Evolutionary conservation across 2,329 filamentous ascomycete genomes (phyloP).

Genomic region (Trichoderma sp.): DNA sequence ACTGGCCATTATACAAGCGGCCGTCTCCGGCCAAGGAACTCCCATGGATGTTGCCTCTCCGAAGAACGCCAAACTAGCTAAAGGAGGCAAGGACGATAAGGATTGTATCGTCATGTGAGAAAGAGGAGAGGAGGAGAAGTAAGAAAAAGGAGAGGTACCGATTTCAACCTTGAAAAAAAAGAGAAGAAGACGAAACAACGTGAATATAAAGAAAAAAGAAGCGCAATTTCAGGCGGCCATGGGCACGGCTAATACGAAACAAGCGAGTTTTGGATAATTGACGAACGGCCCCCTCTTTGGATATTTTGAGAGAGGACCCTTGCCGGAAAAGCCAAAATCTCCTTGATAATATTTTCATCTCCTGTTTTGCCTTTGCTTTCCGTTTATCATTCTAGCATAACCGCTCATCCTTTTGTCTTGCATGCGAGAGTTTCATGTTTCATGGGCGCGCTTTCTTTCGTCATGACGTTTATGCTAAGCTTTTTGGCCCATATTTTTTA

Average conservation of each 20-base stretch:
- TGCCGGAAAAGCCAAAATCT: constrained; percentile 3
- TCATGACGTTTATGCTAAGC: constrained; percentile 19
- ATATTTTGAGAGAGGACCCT: background rate
- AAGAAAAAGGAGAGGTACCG: background rate
- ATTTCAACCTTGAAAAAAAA: background rate
- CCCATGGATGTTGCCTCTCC: constrained; percentile 62
- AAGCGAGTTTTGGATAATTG: constrained; percentile 25
- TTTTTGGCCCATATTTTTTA: constrained; percentile 2
- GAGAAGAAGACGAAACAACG: constrained; percentile 7
- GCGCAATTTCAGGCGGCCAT: background rate
- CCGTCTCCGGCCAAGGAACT: constrained; percentile 63
- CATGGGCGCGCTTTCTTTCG: background rate
- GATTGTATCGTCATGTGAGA: constrained; percentile 61
- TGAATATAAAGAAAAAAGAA: constrained; percentile 9
- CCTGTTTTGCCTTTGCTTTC: background rate
- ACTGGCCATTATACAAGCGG: constrained; percentile 82
- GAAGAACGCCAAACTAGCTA: constrained; percentile 56
- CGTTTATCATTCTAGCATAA: constrained; percentile 16
- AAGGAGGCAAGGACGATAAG: constrained; percentile 56
- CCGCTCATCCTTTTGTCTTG: background rate
- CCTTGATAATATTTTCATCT: constrained; percentile 5
- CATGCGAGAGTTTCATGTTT: background rate
- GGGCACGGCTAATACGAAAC: constrained; percentile 17
- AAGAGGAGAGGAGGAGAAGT: background rate
- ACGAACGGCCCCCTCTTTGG: constrained; percentile 2